Conservation (phyloP, 805 yeast species). For the Saccharomycopsis selenospora region DNA sequence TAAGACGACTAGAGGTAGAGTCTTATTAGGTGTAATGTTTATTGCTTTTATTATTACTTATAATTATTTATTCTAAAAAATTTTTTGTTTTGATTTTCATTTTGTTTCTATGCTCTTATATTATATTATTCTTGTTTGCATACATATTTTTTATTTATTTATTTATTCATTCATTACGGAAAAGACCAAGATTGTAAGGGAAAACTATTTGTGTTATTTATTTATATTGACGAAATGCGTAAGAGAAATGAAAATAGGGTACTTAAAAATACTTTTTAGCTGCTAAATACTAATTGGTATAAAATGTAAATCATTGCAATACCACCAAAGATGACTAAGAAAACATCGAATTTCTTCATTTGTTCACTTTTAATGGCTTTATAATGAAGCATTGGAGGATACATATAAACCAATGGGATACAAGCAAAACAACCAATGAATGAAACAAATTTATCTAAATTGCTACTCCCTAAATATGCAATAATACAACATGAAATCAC, state of each 20-base stretch:
- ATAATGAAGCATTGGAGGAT: conserved; percentile 72
- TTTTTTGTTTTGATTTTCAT: neutral
- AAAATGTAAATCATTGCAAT: conserved; percentile 63
- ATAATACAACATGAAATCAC: conserved; percentile 49
- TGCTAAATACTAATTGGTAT: conserved; percentile 39
- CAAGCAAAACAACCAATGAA: conserved; percentile 82
- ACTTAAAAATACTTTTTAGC: no score
- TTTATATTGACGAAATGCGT: no score
- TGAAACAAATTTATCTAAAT: conserved; percentile 67
- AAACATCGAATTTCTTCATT: conserved; percentile 38
- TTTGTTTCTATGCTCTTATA: no score
- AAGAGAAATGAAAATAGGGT: no score
- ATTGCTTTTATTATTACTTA: neutral
- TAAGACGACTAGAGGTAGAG: neutral
- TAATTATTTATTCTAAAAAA: neutral
- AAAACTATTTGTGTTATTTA: no score
- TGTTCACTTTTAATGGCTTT: conserved; percentile 39
- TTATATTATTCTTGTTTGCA: no score
- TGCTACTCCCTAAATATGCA: conserved; percentile 62
- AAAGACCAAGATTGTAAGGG: no score
- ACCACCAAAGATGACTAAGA: conserved; percentile 49
- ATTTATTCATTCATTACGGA: no score
- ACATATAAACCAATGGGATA: conserved; percentile 78
- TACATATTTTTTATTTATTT: no score
- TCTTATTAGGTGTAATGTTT: neutral